Conservation (phyloP, 306 rosid species). For the peach (Prunus persica) region DNA sequence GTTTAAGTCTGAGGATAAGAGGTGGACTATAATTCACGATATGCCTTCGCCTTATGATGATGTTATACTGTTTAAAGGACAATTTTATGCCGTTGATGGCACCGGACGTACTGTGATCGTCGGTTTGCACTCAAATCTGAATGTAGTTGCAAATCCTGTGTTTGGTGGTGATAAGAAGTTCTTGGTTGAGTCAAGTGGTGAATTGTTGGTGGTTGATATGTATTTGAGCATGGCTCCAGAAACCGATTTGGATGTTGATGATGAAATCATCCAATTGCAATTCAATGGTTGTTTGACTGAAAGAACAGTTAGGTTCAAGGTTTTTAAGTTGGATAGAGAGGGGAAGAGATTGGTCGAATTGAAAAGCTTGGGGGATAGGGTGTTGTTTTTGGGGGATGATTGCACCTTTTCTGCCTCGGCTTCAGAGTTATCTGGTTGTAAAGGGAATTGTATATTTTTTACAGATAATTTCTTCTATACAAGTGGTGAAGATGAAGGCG, state of each 20-base stretch:
- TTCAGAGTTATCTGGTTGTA: conserved; percentile 36
- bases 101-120: conserved; percentile 60
- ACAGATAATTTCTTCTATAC: conserved; percentile 43
- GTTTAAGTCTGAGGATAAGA: conserved; percentile 45
- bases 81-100: conserved; percentile 59
- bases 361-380: conserved; percentile 51
- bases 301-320: conserved; percentile 54
- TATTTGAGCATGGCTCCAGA: conserved; percentile 29
- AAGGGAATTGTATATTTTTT: conserved; percentile 63
- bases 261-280: conserved; percentile 7
- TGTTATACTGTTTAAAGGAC: conserved; percentile 42
- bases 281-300: conserved; percentile 33
- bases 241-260: conserved; percentile 8
- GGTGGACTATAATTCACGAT: conserved; percentile 58
- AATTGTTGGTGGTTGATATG: conserved; percentile 65
- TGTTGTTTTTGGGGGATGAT: conserved; percentile 74
- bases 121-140: conserved; percentile 26
- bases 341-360: conserved; percentile 57
- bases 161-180: conserved; percentile 90
- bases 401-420: conserved; percentile 60
- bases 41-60: conserved; percentile 76
- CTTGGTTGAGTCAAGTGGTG: conserved; percentile 60
- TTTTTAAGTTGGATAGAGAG: conserved; percentile 41
- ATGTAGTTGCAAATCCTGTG: conserved; percentile 53
- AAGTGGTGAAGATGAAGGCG: conserved; percentile 24